Evolutionary conservation across 208 protist species (phyloP).

Genomic region (Vickermania ingenoplastis): DNA sequence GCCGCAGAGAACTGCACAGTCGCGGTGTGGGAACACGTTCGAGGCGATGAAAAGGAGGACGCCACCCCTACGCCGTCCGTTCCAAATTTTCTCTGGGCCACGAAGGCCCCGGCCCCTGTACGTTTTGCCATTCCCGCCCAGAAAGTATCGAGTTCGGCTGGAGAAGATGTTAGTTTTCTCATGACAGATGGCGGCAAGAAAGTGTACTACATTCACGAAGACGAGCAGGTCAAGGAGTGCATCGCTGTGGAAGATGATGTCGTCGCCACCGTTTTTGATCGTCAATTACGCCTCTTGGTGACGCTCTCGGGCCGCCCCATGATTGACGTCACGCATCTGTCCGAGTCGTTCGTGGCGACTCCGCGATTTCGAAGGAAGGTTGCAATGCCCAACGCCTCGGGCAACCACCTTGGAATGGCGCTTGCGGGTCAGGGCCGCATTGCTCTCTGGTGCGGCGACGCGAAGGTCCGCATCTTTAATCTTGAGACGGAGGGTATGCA

Average conservation of each 20-base stretch:
- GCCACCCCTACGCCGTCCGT: neutral
- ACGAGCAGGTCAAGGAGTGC: slow-evolving; percentile 50
- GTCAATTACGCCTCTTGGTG: slow-evolving; percentile 42
- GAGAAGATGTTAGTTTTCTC: slow-evolving; percentile 67
- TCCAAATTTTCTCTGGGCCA: slow-evolving; percentile 51
- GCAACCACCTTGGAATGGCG: slow-evolving; percentile 44
- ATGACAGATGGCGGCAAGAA: slow-evolving; percentile 29
- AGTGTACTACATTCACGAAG: slow-evolving; percentile 44
- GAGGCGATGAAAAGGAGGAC: slow-evolving; percentile 25
- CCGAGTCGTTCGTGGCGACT: slow-evolving; percentile 30
- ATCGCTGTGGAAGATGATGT: slow-evolving; percentile 44
- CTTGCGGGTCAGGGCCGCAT: slow-evolving; percentile 63
- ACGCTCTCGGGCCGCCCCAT: slow-evolving; percentile 44
- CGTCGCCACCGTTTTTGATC: slow-evolving; percentile 55
- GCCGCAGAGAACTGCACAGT: slow-evolving; percentile 39
- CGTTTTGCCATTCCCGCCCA: slow-evolving; percentile 21
- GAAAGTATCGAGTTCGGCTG: neutral
- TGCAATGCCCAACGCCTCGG: slow-evolving; percentile 25
- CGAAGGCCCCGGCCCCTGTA: slow-evolving; percentile 32
- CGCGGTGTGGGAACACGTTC: slow-evolving; percentile 44
- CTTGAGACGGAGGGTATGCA: slow-evolving; percentile 62
- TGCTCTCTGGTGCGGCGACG: slow-evolving; percentile 71
- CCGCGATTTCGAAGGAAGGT: slow-evolving; percentile 63
- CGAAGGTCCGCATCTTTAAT: slow-evolving; percentile 76
- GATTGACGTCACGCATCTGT: slow-evolving; percentile 55